Base-by-base conservation (phyloP, 139 green algal genomes). In the Asterochloris sp. region DNA sequence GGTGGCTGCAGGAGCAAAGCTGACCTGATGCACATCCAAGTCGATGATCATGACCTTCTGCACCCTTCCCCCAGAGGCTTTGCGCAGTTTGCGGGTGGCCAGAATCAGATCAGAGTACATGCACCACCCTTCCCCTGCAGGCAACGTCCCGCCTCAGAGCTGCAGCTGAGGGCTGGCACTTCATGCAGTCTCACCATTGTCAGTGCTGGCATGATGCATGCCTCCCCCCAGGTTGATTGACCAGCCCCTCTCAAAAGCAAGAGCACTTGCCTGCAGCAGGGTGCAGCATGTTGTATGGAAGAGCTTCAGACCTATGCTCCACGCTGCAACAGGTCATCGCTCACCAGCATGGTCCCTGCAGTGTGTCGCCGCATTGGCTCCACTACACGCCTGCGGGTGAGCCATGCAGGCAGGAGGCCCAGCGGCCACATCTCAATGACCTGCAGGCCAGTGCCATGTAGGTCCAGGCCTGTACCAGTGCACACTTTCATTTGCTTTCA, bases 221-320 rank as follows among this genome's bases (percentile, higher is more conserved):
- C 93, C 93, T 21, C 93, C 93, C 9, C 93, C 93, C 11, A 97
- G 13, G 77, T 97, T 96, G 60, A 97, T 84, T 0, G 92, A 88
- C 92, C 92, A 97, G n/a, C 94, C 94, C 12, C 81, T 80, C 83
- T 91, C 81, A 67, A 96, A 73, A 0, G 94, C 93, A 69, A 97
- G 83, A 0, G 82, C 92, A 17, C 88, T 82, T 0, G 91, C 92
- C 73, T 87, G 75, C 26, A 63, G 0, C 68, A 61, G 16, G 24
- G 54, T 78, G 54, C 13, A 62, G 69, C 79, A 78, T 83, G 24
- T 14, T 38, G 13, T 54, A 80, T 8, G 54, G 0, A 28, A 61
- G 12, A 69, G 15, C 47, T 69, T 73, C 1, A 63, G 12, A 38
- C 29, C 64, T 71, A 0, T 71, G 60, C 68, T 60, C 19, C 21